Evolutionary conservation across 495 filamentous ascomycete species (phyloP), one percentile per base, ranked within the genome.

Genomic region (Parathielavia appendiculata): DNA sequence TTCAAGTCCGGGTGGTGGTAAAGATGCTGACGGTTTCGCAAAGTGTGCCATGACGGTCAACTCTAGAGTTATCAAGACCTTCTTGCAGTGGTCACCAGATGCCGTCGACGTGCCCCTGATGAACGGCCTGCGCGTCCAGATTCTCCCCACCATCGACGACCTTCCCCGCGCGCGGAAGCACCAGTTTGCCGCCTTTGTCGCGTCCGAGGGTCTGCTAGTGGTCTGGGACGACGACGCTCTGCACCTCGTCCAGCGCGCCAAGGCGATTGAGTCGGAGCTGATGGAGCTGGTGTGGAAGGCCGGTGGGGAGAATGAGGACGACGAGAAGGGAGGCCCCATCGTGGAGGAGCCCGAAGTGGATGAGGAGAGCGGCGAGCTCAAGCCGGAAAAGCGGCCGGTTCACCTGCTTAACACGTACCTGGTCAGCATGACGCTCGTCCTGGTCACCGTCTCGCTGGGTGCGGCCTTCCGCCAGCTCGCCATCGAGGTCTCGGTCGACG

Each of bases 1-100:
- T 20, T 22, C 43, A 23, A 20, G 16, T 35, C 8, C 5, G 4
- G 1, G 54, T 22, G 17, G 5, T 19, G n/a, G 2, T 26, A 20
- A 51, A 34, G 26, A 26, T 45, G 16, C 16, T 12, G 20, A 20
- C 59, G 67, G 19, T 55, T 26, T 16, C 16, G 45, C 43, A 5
- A 63, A 89, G 84, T 83, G 79, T 64, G 86, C 87, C n/a, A 90
- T 90, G 85, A 90, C 87, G 9, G 81, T 90, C 51, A 87, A 86
- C 65, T 90, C 87, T 5, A 70, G 86, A 65, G 83, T 89, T 39
- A 86, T 90, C 72, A 86, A 86, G 74, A 85, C 83, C 0, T 90
- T 88, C 67, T 67, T 90, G 39, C 75, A 82, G 52, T 88, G 83
- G 81, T 83, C 83, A 17, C 84, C 86, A 9, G 84, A 86, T 54